Base-by-base conservation (phyloP, 441 rosid genomes). In the Kokia cookei region DNA sequence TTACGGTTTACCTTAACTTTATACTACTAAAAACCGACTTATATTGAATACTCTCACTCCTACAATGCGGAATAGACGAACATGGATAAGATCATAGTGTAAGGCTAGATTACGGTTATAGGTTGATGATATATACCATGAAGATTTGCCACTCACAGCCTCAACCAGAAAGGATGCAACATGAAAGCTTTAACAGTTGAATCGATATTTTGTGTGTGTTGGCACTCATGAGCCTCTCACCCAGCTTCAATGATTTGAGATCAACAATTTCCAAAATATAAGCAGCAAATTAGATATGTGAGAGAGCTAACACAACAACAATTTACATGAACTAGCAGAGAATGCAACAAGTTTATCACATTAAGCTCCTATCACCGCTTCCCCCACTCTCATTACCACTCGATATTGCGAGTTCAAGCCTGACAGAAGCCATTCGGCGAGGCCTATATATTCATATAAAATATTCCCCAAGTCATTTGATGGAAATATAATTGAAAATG, bases 351-450 rank as follows among this genome's bases (percentile, higher is more conserved):
- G 55, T 51, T 51, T 51, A 51, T 51, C 8, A 51, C n/a, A n/a
- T n/a, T 51, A 5, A 51, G 55, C 55, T 51, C 55, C 8, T 51
- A 51, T 7, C 55, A 51, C 19, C n/a, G 5, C 6, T 50, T 50
- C 19, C 4, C 19, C 19, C 7, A 50, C 15, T 22, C 19, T 55
- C 60, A 22, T 55, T 55, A 19, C 29, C 24, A 22, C 14, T 55
- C 60, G 0, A 9, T 55, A 9, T 55, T 55, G 12, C 60, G 8
- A 55, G 22, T 55, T 55, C 29, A 55, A 19, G 60, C 19, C 27
- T 11, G 60, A 55, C 2, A 22, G 61, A 57, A 57, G 61, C 32
- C 50, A 70, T 79, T 78, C 3, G 87, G 85, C 7, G 81, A 86
- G 0, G 22, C 22, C 22, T 19, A 19, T 19, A 32, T 32, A 32